Percentiles rank a stretch among this genome's conserved stretches.
Evolutionary conservation across 2,329 filamentous ascomycete species (phyloP).

Genomic region (Metarhizium sp.): DNA sequence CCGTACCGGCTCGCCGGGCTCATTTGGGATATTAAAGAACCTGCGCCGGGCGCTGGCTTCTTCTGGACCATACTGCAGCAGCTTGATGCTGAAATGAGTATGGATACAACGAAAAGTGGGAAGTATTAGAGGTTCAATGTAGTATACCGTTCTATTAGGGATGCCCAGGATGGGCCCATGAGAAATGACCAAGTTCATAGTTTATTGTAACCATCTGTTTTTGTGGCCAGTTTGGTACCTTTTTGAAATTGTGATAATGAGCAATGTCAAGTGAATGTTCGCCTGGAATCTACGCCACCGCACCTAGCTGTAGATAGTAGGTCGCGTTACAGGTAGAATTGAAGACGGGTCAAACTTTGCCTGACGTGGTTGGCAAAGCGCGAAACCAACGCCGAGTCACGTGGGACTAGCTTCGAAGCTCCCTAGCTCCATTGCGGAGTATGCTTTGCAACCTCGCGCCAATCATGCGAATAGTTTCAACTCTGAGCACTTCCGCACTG

Average conservation of each 20-base stretch:
- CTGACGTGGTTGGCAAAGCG: not conserved
- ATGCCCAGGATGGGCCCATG: not conserved
- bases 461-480: not conserved
- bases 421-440: not conserved
- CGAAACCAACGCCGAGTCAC: conserved; percentile 3
- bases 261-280: not conserved
- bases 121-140: not conserved
- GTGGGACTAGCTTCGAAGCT: not conserved
- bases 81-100: not conserved
- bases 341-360: no score
- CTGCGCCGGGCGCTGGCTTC: not conserved
- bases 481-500: not conserved
- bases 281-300: no score
- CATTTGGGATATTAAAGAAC: conserved; percentile 11
- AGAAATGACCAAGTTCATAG: not conserved
- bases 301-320: not conserved
- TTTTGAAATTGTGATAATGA: not conserved
- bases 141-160: not conserved
- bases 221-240: not conserved
- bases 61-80: not conserved
- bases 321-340: not conserved
- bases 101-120: not conserved
- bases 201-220: not conserved
- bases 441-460: not conserved
- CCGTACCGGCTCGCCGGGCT: conserved; percentile 22